Conservation (phyloP, 1,284 basidiomycete species). For the Xanthoconium separans region DNA sequence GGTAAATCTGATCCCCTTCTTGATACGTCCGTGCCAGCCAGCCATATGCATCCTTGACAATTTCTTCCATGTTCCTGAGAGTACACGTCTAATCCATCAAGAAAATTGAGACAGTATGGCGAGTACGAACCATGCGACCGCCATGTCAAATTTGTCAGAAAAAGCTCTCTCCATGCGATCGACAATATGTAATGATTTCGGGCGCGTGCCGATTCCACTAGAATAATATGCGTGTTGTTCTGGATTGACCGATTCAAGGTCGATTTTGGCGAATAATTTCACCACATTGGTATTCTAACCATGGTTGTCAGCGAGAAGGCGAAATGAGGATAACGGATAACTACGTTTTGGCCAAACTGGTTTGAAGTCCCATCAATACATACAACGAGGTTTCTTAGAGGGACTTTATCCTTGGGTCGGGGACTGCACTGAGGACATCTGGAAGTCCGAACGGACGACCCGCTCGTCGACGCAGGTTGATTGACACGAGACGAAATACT, state of each 20-base stretch:
- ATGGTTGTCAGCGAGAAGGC: conserved; percentile 4
- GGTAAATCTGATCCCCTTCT: conserved; percentile 40
- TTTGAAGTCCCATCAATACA: conserved; percentile 33
- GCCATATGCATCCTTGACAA: conserved; percentile 35
- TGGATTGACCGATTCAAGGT: conserved; percentile 15
- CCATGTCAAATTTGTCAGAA: conserved; percentile 21
- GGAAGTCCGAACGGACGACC: not conserved
- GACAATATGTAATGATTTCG: conserved; percentile 20
- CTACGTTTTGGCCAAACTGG: conserved; percentile 26
- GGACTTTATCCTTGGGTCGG: conserved; percentile 1
- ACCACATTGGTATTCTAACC: conserved; percentile 38
- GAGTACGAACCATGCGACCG: conserved; percentile 23
- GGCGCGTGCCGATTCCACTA: conserved; percentile 39
- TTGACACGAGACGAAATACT: not conserved
- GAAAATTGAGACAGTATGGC: not conserved
- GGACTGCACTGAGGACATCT: conserved; percentile 16
- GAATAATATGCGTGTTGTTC: conserved; percentile 35
- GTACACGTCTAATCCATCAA: not conserved
- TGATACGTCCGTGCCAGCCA: conserved; percentile 41
- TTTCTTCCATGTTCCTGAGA: conserved; percentile 28
- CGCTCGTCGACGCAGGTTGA: not conserved
- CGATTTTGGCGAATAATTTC: conserved; percentile 31
- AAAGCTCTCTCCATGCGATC: conserved; percentile 20
- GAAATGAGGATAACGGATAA: not conserved
- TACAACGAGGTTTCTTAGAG: conserved; percentile 26